phyloP scores from a whole-genome alignment of 2,329 filamentous ascomycete genomes.

The Exophiala xenobiotica region DNA sequence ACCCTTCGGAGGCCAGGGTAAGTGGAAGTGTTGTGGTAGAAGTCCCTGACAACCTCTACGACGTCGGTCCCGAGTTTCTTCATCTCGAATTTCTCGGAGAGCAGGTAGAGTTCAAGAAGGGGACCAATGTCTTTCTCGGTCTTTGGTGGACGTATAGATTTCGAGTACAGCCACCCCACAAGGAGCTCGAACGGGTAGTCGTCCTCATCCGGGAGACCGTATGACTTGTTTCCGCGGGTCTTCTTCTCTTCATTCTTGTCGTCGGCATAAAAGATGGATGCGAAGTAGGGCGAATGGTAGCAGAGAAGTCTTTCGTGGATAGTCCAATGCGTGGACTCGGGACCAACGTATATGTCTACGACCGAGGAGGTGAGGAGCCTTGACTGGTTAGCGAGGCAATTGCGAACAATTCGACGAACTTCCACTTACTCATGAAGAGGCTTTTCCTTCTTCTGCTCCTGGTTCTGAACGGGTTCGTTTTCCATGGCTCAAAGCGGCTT shows the following conservation, averaged over 20 bases:
- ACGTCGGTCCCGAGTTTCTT: conserved; percentile 48
- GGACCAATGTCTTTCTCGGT: conserved; percentile 52
- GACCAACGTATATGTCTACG: conserved; percentile 57
- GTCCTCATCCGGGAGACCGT: conserved; percentile 54
- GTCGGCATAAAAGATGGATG: conserved; percentile 50
- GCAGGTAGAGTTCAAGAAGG: conserved; percentile 56
- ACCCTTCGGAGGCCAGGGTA: conserved; percentile 55
- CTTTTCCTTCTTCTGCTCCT: conserved; percentile 35
- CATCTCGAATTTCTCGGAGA: conserved; percentile 55
- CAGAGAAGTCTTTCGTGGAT: conserved; percentile 58
- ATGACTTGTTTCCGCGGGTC: conserved; percentile 34
- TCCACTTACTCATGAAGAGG: conserved; percentile 43
- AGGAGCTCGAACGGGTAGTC: conserved; percentile 52
- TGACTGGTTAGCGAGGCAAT: conserved; percentile 1
- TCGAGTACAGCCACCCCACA: conserved; percentile 55
- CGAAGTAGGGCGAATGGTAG: conserved; percentile 55
- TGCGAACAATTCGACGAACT: background rate
- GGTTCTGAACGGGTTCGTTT: conserved; percentile 17
- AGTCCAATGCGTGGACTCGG: conserved; percentile 55
- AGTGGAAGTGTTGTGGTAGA: conserved; percentile 53
- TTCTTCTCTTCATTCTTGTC: conserved; percentile 35
- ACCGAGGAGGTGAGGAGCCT: conserved; percentile 55
- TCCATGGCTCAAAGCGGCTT: conserved; percentile 20
- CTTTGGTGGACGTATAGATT: conserved; percentile 46
- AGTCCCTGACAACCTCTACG: conserved; percentile 50